Base-by-base conservation (phyloP, 176 grass and related monocot species). In the Carex parvula region DNA sequence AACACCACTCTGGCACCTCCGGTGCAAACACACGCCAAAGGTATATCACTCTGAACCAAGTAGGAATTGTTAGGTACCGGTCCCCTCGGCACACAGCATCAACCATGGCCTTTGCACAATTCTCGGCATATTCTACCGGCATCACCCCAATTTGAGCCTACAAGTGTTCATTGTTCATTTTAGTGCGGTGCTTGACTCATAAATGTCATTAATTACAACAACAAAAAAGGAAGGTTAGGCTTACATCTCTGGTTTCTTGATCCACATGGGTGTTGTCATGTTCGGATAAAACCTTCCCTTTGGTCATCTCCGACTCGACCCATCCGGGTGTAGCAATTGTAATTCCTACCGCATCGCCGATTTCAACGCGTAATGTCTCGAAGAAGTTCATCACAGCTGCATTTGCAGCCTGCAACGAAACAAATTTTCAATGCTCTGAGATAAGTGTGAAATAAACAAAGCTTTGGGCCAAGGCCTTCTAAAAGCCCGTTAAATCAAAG, bases 291-390 rank as follows among this genome's bases (percentile, higher is more conserved):
- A 82, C 81, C 88, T 97, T 97, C 59, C 91, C 89, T 79, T 92
- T 85, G 3, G 91, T 93, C 89, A 92, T 88, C 91, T 94, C 94
- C 4, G 91, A 94, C 66, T 94, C 91, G 18, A 91, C 69, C 91
- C 91, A 97, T 67, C 91, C 89, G 0, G 86, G 84, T 29, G 87
- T 91, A 2, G 94, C 94, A 12, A 97, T 81, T 33, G 94, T 93
- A 41, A 93, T 66, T 66, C 91, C 84, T 1, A 93, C 77, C 42
- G 87, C 81, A 35, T 66, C 50, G 14, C 74, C 81, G 3, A 91
- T 66, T 84, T 97, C 94, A 5, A 93, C 64, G 16, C 91, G 87
- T 60, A 93, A 60, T 0, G 89, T 97, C 81, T 97, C 94, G 26
- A 85, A 90, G 86, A 97, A 93, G 77, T 86, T 97, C 16, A 91